Percentiles rank a stretch among this genome's conserved stretches.
Conservation (phyloP, 352 stramenopile species). For the Globisporangium rhizosaccharum region DNA sequence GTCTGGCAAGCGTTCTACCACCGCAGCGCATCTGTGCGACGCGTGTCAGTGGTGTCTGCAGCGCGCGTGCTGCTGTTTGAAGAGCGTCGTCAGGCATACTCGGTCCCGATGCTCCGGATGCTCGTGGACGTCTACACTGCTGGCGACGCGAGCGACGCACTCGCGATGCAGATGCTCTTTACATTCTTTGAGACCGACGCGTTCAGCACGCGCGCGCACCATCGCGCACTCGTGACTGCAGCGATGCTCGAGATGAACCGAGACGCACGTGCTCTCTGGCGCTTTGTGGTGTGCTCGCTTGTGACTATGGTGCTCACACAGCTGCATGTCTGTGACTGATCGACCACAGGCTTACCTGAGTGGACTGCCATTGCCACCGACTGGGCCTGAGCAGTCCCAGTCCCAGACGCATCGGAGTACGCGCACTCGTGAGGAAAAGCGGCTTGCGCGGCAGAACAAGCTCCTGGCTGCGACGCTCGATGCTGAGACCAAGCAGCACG, state of each 20-base stretch:
- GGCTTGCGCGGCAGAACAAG: background rate
- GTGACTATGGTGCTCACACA: background rate
- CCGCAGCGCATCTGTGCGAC: background rate
- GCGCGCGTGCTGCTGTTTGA: conserved; percentile 7
- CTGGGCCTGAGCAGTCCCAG: background rate
- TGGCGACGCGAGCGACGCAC: background rate
- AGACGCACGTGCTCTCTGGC: background rate
- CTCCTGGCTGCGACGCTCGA: background rate
- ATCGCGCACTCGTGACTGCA: background rate
- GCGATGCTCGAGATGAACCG: conserved; percentile 2
- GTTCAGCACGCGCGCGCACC: background rate
- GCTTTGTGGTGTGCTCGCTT: background rate
- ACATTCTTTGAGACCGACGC: conserved; percentile 1
- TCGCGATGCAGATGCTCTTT: conserved; percentile 5
- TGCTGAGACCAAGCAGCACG: background rate
- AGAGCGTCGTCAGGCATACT: background rate
- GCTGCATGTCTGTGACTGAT: background rate
- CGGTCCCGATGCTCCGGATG: background rate
- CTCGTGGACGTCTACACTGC: conserved; percentile 3
- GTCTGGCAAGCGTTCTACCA: conserved; percentile 2
- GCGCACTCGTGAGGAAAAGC: background rate
- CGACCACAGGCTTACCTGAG: conserved; percentile 4
- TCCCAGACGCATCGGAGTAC: background rate
- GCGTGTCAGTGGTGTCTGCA: conserved; percentile 2
- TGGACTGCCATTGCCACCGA: conserved; percentile 3